Percentiles rank a stretch among this genome's conserved stretches.
These are phyloP conservation scores for Castanea mollissima DNA, from an alignment of 306 rosid species.

Conservation along the genomic window DNA sequence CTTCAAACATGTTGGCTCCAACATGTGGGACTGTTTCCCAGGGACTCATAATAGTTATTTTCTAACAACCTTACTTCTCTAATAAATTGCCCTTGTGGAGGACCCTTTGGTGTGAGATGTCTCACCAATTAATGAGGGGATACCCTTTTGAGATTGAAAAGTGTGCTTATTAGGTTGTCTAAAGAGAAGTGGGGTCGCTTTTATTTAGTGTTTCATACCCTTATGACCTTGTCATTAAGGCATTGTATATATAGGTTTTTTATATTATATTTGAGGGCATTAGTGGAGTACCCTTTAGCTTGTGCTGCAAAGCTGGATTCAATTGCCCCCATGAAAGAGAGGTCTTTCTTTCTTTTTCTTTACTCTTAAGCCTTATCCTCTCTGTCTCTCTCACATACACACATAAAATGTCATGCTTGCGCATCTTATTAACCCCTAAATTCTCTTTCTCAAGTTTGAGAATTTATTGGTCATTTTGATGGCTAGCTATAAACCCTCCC, in stretches of 20 bases:
- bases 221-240: constrained; percentile 11
- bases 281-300: constrained; percentile 1
- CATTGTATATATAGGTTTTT: background rate
- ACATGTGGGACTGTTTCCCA: constrained; percentile 20
- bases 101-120: constrained; percentile 2
- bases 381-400: constrained; percentile 1
- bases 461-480: background rate
- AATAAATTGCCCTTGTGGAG: background rate
- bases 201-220: constrained; percentile 28
- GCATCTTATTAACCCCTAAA: constrained; percentile 10
- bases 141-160: background rate
- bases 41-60: background rate
- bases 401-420: background rate
- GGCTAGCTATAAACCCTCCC: background rate
- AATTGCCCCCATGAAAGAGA: constrained; percentile 15
- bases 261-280: background rate
- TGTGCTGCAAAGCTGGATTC: constrained; percentile 32
- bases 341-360: constrained; percentile 5
- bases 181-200: constrained; percentile 34
- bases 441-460: background rate
- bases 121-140: background rate
- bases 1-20: constrained; percentile 26
- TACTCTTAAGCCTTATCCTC: background rate
- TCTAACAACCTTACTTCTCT: background rate
- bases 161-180: constrained; percentile 2